Evolutionary conservation across 352 stramenopile species (phyloP).

Genomic region (Phytophthora litchii): DNA sequence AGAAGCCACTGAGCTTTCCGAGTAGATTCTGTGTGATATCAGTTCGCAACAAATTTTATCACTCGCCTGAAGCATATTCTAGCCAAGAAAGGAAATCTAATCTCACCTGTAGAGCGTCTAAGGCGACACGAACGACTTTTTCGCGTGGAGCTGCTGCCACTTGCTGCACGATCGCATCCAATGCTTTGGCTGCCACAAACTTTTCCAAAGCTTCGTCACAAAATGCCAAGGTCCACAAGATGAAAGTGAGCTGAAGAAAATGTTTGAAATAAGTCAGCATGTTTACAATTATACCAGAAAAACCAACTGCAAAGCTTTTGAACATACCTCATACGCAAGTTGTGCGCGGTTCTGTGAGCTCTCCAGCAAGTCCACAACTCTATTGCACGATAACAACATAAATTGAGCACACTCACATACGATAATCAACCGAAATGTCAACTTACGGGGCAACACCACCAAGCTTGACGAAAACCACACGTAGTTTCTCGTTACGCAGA

Average conservation of each 20-base stretch:
- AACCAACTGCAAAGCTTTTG: background rate
- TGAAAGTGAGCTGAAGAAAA: conserved; percentile 91
- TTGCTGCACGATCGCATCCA: conserved; percentile 80
- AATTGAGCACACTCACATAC: conserved; percentile 6
- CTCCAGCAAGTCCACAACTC: conserved; percentile 76
- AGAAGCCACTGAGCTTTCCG: conserved; percentile 79
- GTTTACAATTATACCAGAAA: background rate
- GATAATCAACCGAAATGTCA: background rate
- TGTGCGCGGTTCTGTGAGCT: conserved; percentile 90
- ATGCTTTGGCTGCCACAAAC: conserved; percentile 66
- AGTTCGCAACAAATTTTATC: conserved; percentile 1
- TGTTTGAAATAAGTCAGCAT: conserved; percentile 1
- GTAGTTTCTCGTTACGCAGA: conserved; percentile 87
- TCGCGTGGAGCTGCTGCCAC: conserved; percentile 94
- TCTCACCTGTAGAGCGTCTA: conserved; percentile 90
- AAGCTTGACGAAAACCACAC: conserved; percentile 90
- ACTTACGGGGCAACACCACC: conserved; percentile 91
- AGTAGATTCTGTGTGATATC: conserved; percentile 65
- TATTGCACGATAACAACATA: conserved; percentile 23
- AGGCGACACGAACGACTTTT: conserved; percentile 96
- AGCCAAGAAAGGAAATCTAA: background rate
- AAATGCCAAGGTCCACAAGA: conserved; percentile 97
- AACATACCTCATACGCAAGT: conserved; percentile 92
- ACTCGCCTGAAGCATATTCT: background rate
- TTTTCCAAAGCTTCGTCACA: conserved; percentile 82